Base-by-base conservation (phyloP, 148 eudicot genomes). In the Pouteria glomerata region DNA sequence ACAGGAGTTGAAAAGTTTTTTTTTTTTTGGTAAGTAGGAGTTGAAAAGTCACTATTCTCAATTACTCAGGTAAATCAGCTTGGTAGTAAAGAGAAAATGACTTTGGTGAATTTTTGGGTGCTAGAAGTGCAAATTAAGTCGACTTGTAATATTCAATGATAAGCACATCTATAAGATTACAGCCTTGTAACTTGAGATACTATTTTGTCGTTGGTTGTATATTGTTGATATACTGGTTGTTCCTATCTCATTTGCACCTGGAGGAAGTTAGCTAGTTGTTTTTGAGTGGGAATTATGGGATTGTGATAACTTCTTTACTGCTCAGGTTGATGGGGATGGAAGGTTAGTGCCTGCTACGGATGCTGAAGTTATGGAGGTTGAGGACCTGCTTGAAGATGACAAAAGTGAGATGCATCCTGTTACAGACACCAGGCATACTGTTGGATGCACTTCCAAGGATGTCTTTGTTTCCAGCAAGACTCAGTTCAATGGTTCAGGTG, bases 331-430 rank as follows among this genome's bases (percentile, higher is more conserved):
- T 74, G 85, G 81, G 71, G 86, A 85, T 80, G 98, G 90, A 69
- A 87, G 67, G 72, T 82, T 89, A 74, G 88, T 94, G 62, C 93
- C 97, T 73, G 96, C 91, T 42, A 91, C 96, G 27, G 91, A 89
- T 66, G 92, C 89, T 70, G 97, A 91, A 77, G 84, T 91, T 69
- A 77, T 88, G 85, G 91, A 82, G 74, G 98, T 89, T 71, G 93
- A 89, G 76, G 86, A 88, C 83, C 74, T 88, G 74, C 81, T 91
- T 63, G 89, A 82, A 58, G 79, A 82, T 62, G 89, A 82, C 33
- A 88, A 90, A 51, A 70, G 70, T 64, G 83, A 79, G 50, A 61
- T 71, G 50, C 75, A 55, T 60, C 62, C 82, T 76, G 70, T 75
- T 70, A 55, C 67, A 45, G 86, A 83, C 45, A 62, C 70, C 47